These are phyloP conservation scores for Puccinia triticina DNA, from an alignment of 1,284 basidiomycete species.

Conservation along the genomic window DNA sequence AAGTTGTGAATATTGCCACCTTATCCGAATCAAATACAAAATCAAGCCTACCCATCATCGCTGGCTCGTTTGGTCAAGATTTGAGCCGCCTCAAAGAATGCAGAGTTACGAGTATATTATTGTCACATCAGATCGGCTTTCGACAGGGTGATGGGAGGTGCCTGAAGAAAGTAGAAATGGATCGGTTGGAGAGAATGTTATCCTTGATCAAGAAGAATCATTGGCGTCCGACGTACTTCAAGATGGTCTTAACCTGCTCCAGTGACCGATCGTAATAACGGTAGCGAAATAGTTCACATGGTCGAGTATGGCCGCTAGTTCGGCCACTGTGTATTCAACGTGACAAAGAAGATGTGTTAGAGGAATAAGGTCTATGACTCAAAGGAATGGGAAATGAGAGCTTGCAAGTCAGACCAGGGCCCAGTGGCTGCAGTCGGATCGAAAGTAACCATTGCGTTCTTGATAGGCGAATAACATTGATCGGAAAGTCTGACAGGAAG, in stretches of 20 bases:
- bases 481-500: too few species aligned
- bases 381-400: slow-evolving; percentile 36
- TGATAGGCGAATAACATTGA: slow-evolving; percentile 78
- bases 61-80: slow-evolving; percentile 84
- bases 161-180: slow-evolving; percentile 78
- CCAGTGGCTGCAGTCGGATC: slow-evolving; percentile 67
- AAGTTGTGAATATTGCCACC: background rate
- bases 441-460: slow-evolving; percentile 78
- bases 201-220: background rate
- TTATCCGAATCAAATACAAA: background rate
- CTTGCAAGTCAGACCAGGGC: slow-evolving; percentile 55
- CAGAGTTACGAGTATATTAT: slow-evolving; percentile 88
- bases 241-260: slow-evolving; percentile 73
- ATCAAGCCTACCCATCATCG: slow-evolving; percentile 71
- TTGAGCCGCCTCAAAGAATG: slow-evolving; percentile 81
- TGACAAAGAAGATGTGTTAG: slow-evolving; percentile 31
- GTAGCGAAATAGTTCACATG: slow-evolving; percentile 88
- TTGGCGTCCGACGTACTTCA: slow-evolving; percentile 67
- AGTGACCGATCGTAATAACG: slow-evolving; percentile 94
- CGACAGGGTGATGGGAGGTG: slow-evolving; percentile 76
- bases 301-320: slow-evolving; percentile 70
- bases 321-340: slow-evolving; percentile 60
- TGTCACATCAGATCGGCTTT: slow-evolving; percentile 94
- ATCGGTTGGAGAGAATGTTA: slow-evolving; percentile 38
- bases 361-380: slow-evolving; percentile 59